Evolutionary conservation across 768 basidiomycete species (phyloP), one percentile per base, ranked within the genome.

Genomic region (Termitomyces sp.): DNA sequence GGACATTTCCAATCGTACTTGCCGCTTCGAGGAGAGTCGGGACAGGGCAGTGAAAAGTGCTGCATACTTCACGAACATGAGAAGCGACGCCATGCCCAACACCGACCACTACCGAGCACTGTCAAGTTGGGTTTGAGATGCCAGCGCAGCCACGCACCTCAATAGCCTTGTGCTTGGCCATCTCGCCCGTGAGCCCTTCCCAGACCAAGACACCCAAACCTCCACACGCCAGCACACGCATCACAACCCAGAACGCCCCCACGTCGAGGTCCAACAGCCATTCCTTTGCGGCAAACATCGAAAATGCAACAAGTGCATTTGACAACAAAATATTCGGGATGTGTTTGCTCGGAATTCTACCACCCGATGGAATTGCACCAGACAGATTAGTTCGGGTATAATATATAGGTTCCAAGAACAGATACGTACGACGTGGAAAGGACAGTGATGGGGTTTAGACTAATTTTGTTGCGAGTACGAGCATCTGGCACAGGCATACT

Each of bases 221-320:
- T n/a, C 83, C 86, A 61, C 84, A 82, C 3, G 85, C 86, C 52
- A 91, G 73, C 49, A 89, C 78, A 59, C 87, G 75, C 73, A 91
- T 84, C 35, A 87, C 75, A 14, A 89, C 75, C 90, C 89, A 91
- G 64, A 90, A 85, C 9, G 87, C 79, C 7, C 85, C 85, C 21
- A 85, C 80, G 67, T 89, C 85, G 40, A 79, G 78, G 17, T 81
- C 74, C 47, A 91, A 70, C 7, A 91, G 69, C 73, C 82, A 81
- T 63, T 84, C 86, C 71, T 87, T 89, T 50, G 81, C 77, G 6
- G 82, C 78, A 68, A 84, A 79, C 37, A 87, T 70, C 5, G 84
- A 77, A 19, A 84, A 68, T 35, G 86, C 85, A 56, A 86, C 83
- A 48, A 89, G 70, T 21, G 81, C 69, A 71, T 89, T 85, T 0